Evolutionary conservation across 129 eudicot species (phyloP).

Genomic region (Pittosporum tobira): DNA sequence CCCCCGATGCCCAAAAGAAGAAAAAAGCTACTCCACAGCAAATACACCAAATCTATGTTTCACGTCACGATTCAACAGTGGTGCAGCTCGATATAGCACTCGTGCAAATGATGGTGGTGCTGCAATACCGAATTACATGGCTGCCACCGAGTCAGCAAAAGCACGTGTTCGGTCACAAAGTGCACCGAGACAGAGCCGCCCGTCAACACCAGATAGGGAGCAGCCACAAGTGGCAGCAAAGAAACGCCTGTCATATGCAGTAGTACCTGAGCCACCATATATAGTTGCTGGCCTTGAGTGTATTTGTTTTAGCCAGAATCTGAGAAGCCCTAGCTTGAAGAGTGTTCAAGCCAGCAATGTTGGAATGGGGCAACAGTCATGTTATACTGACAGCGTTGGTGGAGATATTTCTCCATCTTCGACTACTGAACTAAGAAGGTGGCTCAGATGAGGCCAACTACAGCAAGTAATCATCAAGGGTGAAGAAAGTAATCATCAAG

Average conservation of each 20-base stretch:
- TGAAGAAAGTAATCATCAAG: not conserved
- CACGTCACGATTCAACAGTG: slow-evolving; percentile 25
- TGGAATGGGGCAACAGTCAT: slow-evolving; percentile 59
- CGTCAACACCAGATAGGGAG: slow-evolving; percentile 62
- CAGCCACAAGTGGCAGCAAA: slow-evolving; percentile 41
- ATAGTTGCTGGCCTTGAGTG: not conserved
- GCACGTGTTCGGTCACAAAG: slow-evolving; percentile 69
- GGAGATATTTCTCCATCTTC: slow-evolving; percentile 86
- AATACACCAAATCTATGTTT: slow-evolving; percentile 60
- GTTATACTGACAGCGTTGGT: slow-evolving; percentile 52
- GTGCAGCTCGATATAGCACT: slow-evolving; percentile 30
- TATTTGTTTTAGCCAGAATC: slow-evolving; percentile 27
- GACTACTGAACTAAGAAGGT: slow-evolving; percentile 67
- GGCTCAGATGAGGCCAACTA: slow-evolving; percentile 44
- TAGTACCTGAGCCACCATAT: slow-evolving; percentile 32
- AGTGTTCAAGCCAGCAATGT: slow-evolving; percentile 73
- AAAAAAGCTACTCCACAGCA: slow-evolving; percentile 56
- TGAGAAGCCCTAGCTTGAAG: slow-evolving; percentile 83
- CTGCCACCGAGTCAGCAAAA: slow-evolving; percentile 82
- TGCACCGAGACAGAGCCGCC: slow-evolving; percentile 72
- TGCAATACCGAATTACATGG: slow-evolving; percentile 71
- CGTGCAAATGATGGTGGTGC: slow-evolving; percentile 29
- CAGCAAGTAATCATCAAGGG: not conserved
- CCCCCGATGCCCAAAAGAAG: slow-evolving; percentile 51
- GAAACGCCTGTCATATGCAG: slow-evolving; percentile 68